These are phyloP conservation scores for Lasiosphaeria miniovina DNA, from an alignment of 495 filamentous ascomycete species.

Conservation along the genomic window DNA sequence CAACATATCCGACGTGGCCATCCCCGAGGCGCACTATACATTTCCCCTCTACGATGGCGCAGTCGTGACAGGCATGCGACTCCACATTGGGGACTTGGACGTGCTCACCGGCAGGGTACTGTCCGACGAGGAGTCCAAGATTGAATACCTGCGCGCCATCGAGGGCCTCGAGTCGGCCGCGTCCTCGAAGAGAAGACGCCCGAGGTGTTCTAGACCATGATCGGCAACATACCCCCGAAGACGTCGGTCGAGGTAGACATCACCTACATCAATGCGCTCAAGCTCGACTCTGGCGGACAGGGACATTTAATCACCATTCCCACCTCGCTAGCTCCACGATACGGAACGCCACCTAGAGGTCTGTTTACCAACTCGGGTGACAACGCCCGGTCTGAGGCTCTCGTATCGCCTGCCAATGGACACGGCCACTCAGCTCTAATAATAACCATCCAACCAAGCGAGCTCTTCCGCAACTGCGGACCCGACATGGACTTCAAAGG, in stretches of 20 bases:
- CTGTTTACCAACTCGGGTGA: not conserved
- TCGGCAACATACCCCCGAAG: not conserved
- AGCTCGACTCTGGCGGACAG: not conserved
- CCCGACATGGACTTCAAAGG: not conserved
- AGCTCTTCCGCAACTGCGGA: not conserved
- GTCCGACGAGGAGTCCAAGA: not conserved
- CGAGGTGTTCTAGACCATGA: not conserved
- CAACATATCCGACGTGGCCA: not conserved
- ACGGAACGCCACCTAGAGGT: not conserved
- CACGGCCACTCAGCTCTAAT: not conserved
- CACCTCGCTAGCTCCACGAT: not conserved
- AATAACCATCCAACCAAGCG: not conserved
- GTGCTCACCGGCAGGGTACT: not conserved
- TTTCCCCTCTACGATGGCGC: not conserved
- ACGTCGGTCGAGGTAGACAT: not conserved
- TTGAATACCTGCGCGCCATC: not conserved
- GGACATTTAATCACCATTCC: not conserved
- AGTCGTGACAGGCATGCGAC: not conserved
- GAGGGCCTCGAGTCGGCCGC: not conserved
- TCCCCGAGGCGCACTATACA: not conserved
- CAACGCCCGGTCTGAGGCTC: not conserved
- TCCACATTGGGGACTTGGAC: not conserved
- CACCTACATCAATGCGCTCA: not conserved
- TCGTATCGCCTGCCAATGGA: not conserved
- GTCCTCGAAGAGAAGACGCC: not conserved